Base-by-base conservation (phyloP, 1,284 basidiomycete species). In the Mycena sp. region DNA sequence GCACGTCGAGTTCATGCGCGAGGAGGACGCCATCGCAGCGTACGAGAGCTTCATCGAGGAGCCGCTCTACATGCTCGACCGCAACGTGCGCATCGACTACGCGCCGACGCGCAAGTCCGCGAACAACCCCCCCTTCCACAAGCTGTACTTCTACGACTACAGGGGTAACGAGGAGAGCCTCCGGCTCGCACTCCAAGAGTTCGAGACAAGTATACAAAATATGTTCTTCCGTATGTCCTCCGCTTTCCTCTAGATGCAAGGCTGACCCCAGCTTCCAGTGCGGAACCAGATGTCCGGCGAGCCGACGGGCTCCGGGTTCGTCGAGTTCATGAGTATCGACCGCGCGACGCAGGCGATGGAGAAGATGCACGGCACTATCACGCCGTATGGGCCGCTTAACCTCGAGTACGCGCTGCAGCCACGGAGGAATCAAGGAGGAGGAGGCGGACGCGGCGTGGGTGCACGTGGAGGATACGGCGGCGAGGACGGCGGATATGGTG, bases 31-130 rank as follows among this genome's bases (percentile, higher is more conserved):
- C 1, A 58, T 73, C 6, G 68, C 67, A 29, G 80, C 80, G 45
- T 64, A 77, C 30, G 73, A 79, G 6, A 75, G 78, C 19, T 68
- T 74, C 30, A 28, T 37, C 23, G 73, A 76, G 63, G 81, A 84
- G 65, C 80, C 83, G 2, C 69, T 85, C 26, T 79, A 74, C 61
- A 63, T 86, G 54, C 65, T 75, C n/a, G 82, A 80, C 62, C 80
- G 84, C 40, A 75, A 80, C 62, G 52, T 85, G 26, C 61, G 71
- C 26, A 64, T 85, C 14, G 75, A 82, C 67, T 83, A 78, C 56
- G 76, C 78, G 30, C 56, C 70, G 29, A 9, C 19, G 3, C 60
- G 59, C 21, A 35, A 28, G 12, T 46, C 29, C 41, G 19, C 30
- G 6, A 21, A 1, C 3, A 68, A 68, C 48, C 46, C 61, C 6